Percentiles rank a stretch among this genome's conserved stretches.
Conservation (phyloP, 2,329 filamentous ascomycete species). For the Nemania sp. region DNA sequence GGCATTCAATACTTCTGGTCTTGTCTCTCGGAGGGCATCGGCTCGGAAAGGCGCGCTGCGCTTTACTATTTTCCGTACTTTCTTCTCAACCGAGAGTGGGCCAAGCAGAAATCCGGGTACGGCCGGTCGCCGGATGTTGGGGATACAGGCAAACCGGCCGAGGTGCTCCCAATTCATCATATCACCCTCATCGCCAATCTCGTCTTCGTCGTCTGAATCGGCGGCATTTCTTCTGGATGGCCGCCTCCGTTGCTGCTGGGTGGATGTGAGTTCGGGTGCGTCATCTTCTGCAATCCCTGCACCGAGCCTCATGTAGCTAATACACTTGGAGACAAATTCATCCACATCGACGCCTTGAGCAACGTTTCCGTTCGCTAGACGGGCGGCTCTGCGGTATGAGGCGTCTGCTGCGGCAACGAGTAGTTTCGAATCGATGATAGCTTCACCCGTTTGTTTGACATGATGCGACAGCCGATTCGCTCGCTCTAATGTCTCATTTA, state of each 20-base stretch:
- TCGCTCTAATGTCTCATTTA: constrained; percentile 73
- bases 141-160: constrained; percentile 81
- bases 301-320: constrained; percentile 84
- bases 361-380: constrained; percentile 77
- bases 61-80: constrained; percentile 76
- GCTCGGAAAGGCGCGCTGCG: constrained; percentile 77
- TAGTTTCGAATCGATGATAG: constrained; percentile 88
- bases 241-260: constrained; percentile 60
- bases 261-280: constrained; percentile 63
- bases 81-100: constrained; percentile 89
- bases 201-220: constrained; percentile 73
- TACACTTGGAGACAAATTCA: constrained; percentile 91
- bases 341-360: constrained; percentile 86
- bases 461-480: constrained; percentile 74
- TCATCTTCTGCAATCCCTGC: constrained; percentile 65
- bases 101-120: constrained; percentile 88
- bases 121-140: constrained; percentile 77
- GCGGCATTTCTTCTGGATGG: constrained; percentile 54
- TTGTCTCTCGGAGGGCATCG: constrained; percentile 75
- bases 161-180: constrained; percentile 88
- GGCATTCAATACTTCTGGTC: constrained; percentile 81
- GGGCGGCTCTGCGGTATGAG: constrained; percentile 80
- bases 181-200: constrained; percentile 77
- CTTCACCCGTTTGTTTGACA: constrained; percentile 90
- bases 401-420: constrained; percentile 85